A percentile compares a stretch with the other conserved stretches of the same genome.
These are phyloP conservation scores for Geum urbanum DNA, from an alignment of 306 rosid species.

Conservation along the genomic window DNA sequence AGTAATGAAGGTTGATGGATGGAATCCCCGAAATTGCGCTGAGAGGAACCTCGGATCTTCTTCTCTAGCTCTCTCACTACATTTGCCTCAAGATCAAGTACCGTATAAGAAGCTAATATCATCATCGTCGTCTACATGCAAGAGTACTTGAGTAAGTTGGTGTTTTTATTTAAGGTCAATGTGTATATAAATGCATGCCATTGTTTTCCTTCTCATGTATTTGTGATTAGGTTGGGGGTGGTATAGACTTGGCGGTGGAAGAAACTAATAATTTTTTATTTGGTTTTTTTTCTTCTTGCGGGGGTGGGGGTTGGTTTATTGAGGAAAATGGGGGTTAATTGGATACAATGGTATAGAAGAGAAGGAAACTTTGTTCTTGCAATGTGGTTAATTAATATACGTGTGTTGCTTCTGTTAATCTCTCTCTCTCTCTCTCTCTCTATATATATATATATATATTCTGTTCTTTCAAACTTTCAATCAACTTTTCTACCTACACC, in stretches of 20 bases:
- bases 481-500: background rate
- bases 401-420: constrained; percentile 21
- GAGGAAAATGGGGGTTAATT: constrained; percentile 26
- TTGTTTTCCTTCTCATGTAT: constrained; percentile 13
- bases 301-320: constrained; percentile 3
- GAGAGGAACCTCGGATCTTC: constrained; percentile 99
- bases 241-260: constrained; percentile 23
- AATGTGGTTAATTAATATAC: constrained; percentile 25
- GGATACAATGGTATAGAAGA: constrained; percentile 49
- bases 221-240: constrained; percentile 28
- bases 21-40: constrained; percentile 49
- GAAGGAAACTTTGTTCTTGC: constrained; percentile 36
- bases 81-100: constrained; percentile 19
- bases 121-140: constrained; percentile 2
- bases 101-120: constrained; percentile 5
- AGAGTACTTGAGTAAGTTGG: constrained; percentile 8
- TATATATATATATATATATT: background rate
- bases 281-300: constrained; percentile 6
- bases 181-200: constrained; percentile 6
- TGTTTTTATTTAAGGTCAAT: constrained; percentile 7
- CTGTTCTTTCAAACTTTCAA: constrained; percentile 6
- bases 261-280: constrained; percentile 39
- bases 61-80: constrained; percentile 28
- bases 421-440: too few species aligned
- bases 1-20: constrained; percentile 55